Base-by-base conservation (phyloP, 1,139 yeast species). In the Zygosaccharomyces pseudobailii region DNA sequence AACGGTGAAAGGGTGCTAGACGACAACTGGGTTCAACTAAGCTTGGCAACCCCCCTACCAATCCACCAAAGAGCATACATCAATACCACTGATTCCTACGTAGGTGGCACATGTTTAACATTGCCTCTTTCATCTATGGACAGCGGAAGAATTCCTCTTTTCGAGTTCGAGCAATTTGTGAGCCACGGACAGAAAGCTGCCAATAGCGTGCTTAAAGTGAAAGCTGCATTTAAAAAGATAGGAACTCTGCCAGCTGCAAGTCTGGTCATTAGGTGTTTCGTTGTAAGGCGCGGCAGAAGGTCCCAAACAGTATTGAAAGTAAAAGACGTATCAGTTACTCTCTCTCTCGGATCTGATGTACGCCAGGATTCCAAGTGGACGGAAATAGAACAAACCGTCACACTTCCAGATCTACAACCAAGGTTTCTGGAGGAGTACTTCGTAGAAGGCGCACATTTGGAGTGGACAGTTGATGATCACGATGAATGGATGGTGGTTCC, bases 1-100 rank as follows among this genome's bases (percentile, higher is more conserved):
- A 47, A 52, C 30, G 74, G 74, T 1, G 43, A 49, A 3, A 48
- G 45, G 3, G 57, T 66, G 0, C 68, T 49, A 43, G 41, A 50
- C n/a, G 43, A 55, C 1, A 54, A 39, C 6, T 71, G 75, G 74
- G 70, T 69, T 5, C 50, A 47, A 13, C 22, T 47, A 17, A 25
- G 48, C n/a, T 24, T 47, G 36, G 38, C 48, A 9, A 34, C 50
- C 2, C 50, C 50, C 10, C 31, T 47, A 33, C 50, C 50, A 17
- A 17, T 19, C 24, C 22, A 27, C 8, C 13, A 28, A 8, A 19
- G 10, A 8, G 7, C 24, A 5, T 9, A 28, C 17, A 21, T 46
- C 17, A 25, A 37, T 23, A 8, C 13, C 9, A 7, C 13, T 5
- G 49, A 46, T 23, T 22, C 49, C 24, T 46, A 36, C 28, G 40